phyloP scores from a whole-genome alignment of 2,329 filamentous ascomycete species.

The Claviceps quebecensis region DNA sequence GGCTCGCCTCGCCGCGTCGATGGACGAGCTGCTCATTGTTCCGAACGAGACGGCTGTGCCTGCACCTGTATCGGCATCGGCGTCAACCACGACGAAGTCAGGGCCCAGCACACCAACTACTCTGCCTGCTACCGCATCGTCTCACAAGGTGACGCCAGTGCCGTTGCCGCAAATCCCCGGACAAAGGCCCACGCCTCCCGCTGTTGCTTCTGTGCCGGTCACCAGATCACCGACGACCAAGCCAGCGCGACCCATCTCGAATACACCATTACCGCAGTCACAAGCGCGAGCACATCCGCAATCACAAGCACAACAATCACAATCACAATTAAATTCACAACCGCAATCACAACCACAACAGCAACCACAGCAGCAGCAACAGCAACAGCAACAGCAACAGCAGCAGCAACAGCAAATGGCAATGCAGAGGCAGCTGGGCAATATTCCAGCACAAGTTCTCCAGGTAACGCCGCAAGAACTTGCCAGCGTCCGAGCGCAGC shows the following conservation, averaged over 20 bases:
- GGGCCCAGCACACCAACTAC: constrained; percentile 3
- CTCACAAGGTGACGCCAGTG: constrained; percentile 21
- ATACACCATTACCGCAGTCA: constrained; percentile 3
- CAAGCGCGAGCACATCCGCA: constrained; percentile 5
- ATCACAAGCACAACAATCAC: constrained; percentile 4
- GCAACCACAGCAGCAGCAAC: not conserved
- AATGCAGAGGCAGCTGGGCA: constrained; percentile 13
- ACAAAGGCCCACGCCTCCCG: constrained; percentile 20
- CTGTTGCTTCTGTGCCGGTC: not conserved
- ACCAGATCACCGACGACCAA: constrained; percentile 1
- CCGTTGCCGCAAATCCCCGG: constrained; percentile 22
- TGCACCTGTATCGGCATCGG: constrained; percentile 1
- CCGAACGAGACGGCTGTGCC: constrained; percentile 8
- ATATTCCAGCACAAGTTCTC: constrained; percentile 18
- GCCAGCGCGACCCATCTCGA: constrained; percentile 6
- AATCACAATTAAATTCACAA: constrained; percentile 8
- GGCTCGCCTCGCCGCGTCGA: constrained; percentile 10
- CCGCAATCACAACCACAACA: constrained; percentile 3
- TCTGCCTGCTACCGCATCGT: not conserved
- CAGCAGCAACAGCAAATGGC: constrained; percentile 10
- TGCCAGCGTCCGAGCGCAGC: constrained; percentile 15
- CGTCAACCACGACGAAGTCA: constrained; percentile 2
- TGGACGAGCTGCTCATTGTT: constrained; percentile 13
- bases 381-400: constrained; percentile 12
- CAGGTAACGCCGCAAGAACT: constrained; percentile 22